phyloP scores from a whole-genome alignment of 2,329 filamentous ascomycete species.

The Claviceps sp. region DNA sequence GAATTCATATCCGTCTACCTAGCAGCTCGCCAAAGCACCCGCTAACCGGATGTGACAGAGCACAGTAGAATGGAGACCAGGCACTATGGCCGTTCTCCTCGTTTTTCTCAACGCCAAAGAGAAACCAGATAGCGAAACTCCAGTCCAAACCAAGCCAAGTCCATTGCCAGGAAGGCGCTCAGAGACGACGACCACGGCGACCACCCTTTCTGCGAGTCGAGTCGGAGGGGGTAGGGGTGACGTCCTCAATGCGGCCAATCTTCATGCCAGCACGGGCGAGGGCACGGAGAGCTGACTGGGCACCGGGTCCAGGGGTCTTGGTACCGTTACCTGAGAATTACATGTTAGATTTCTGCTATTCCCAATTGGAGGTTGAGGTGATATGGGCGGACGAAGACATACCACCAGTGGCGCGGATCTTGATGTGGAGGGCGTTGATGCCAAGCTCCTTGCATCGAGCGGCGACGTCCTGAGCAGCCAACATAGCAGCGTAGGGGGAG shows the following conservation, averaged over 20 bases:
- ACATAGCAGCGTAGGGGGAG: conserved; percentile 99
- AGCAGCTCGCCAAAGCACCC: conserved; percentile 16
- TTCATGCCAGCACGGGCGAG: conserved; percentile 99
- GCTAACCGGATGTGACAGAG: conserved; percentile 24
- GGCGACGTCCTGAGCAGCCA: conserved; percentile 98
- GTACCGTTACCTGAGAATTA: conserved; percentile 69
- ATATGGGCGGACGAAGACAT: conserved; percentile 21
- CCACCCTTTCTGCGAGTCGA: conserved; percentile 99
- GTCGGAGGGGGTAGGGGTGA: conserved; percentile 97
- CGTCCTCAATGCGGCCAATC: conserved; percentile 99
- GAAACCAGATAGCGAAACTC: conserved; percentile 34
- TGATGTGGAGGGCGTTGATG: conserved; percentile 95
- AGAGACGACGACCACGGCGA: conserved; percentile 99
- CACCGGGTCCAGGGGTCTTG: conserved; percentile 98
- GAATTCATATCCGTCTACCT: conserved; percentile 30
- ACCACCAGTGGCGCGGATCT: conserved; percentile 99
- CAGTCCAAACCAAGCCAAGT: conserved; percentile 20
- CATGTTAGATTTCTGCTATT: not conserved
- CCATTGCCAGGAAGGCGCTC: conserved; percentile 25
- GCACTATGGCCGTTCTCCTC: conserved; percentile 56
- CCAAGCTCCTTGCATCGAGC: conserved; percentile 62
- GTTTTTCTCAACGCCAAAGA: conserved; percentile 57
- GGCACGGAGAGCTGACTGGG: conserved; percentile 96
- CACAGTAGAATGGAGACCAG: conserved; percentile 48
- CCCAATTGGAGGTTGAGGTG: not conserved